A percentile compares a stretch with the other conserved stretches of the same genome.
Conservation (phyloP, 1,284 basidiomycete genomes). For the Marasmius oreades region DNA sequence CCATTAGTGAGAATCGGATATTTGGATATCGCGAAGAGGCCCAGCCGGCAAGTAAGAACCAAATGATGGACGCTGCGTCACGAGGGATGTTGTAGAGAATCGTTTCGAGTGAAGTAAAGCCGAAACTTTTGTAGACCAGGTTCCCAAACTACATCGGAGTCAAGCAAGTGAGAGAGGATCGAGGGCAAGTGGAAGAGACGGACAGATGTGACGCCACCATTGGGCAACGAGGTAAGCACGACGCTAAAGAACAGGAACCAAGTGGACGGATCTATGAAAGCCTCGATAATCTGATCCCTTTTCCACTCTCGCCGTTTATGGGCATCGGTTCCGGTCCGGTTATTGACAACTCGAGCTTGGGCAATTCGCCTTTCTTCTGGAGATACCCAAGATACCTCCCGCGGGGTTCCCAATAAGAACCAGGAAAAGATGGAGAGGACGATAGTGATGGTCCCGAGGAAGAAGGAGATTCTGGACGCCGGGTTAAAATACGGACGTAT, state of each 20-base stretch:
- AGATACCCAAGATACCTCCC: conserved; percentile 15
- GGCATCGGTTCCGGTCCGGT: conserved; percentile 15
- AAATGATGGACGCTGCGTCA: conserved; percentile 11
- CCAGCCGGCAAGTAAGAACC: conserved; percentile 16
- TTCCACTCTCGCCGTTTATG: conserved; percentile 14
- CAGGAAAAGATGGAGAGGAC: conserved; percentile 13
- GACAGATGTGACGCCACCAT: conserved; percentile 15
- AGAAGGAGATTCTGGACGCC: conserved; percentile 14
- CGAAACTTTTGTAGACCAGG: conserved; percentile 14
- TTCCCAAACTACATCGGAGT: conserved; percentile 11
- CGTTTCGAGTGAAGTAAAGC: conserved; percentile 15
- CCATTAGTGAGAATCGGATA: conserved; percentile 12
- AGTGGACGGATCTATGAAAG: conserved; percentile 16
- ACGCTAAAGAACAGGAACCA: conserved; percentile 15
- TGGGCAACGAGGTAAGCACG: conserved; percentile 10
- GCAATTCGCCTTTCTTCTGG: conserved; percentile 12
- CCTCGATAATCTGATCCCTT: conserved; percentile 15
- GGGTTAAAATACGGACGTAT: too few species aligned
- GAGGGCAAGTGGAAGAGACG: neutral
- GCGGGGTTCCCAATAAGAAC: conserved; percentile 16
- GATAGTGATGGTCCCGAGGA: conserved; percentile 15
- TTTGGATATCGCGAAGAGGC: conserved; percentile 6
- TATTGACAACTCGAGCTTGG: conserved; percentile 13
- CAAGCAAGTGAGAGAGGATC: neutral
- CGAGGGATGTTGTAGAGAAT: conserved; percentile 13